Evolutionary conservation across 345 rosid genomes (phyloP), one percentile per base, ranked within the genome.

Genomic region (Geranium rotundifolium): DNA sequence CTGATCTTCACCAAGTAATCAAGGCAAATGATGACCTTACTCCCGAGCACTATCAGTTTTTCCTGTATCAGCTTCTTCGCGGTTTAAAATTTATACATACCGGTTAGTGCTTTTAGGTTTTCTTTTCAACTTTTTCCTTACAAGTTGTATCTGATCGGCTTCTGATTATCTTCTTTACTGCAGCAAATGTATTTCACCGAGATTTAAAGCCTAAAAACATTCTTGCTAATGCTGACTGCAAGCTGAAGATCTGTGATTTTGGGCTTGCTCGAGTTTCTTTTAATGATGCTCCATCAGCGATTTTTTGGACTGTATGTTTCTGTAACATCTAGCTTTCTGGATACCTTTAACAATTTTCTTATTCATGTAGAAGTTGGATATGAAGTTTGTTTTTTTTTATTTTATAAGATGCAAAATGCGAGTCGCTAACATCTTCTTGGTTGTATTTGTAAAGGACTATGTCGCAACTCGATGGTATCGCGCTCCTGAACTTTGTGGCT

Each of bases 401-500:
- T 27, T 46, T 18, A 30, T 18, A 30, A 14, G 4, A 59, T 34
- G 20, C 16, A 20, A 56, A 65, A 57, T n/a, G 49, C 27, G 34
- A 64, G 50, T 59, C 63, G 68, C 57, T 13, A n/a, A 57, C 60
- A 34, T 9, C 39, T 31, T 19, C 9, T 19, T 60, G 29, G 65
- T 58, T 67, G 23, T 67, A 57, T 62, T 64, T 57, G 55, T 72
- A 60, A 69, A 93, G 99, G 99, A 93, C 76, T 93, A 93, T 83
- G 99, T 93, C 19, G 99, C 99, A 30, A 93, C 99, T 65, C 85
- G 99, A 67, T 93, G 97, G 99, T 93, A 93, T 70, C 91, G 99
- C 68, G 99, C 99, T 69, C 99, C 99, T 63, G 99, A 93, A 75
- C 90, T 93, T 31, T 93, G 99, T 69, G 98, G 98, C 63, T 92